These are phyloP conservation scores for Globisporangium spinosum DNA, from an alignment of 352 stramenopile species.

Conservation along the genomic window DNA sequence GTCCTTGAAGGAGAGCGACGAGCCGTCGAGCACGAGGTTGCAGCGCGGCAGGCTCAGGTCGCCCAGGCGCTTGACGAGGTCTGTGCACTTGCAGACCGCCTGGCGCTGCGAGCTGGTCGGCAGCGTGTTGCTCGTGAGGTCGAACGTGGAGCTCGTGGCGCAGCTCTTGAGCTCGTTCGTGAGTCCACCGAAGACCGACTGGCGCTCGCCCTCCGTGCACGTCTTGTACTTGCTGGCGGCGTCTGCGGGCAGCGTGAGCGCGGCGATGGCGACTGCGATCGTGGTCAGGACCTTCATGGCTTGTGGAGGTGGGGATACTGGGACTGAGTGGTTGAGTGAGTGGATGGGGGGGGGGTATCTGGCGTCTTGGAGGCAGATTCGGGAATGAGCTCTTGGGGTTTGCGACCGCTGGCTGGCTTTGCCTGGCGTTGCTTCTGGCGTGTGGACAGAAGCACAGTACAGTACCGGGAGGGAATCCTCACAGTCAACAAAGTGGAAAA, in stretches of 20 bases:
- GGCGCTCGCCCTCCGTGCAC: conserved; percentile 15
- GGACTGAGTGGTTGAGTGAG: neutral
- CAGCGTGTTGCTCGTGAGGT: conserved; percentile 24
- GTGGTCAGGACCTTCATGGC: conserved; percentile 8
- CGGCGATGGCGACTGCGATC: neutral
- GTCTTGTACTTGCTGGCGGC: conserved; percentile 14
- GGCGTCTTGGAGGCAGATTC: conserved; percentile 8
- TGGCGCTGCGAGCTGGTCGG: conserved; percentile 24
- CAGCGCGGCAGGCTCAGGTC: conserved; percentile 27
- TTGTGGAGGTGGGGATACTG: neutral
- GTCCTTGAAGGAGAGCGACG: conserved; percentile 25
- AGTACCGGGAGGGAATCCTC: neutral
- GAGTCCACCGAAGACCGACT: conserved; percentile 17
- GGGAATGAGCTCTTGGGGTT: conserved; percentile 1
- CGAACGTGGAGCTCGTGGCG: conserved; percentile 18
- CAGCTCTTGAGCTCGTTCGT: conserved; percentile 25
- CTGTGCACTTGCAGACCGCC: conserved; percentile 29
- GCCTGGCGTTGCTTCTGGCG: neutral
- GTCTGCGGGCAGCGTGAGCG: conserved; percentile 6
- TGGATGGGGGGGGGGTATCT: neutral
- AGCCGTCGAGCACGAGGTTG: conserved; percentile 28
- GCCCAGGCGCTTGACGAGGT: conserved; percentile 25
- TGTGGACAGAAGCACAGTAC: neutral
- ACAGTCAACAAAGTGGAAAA: neutral
- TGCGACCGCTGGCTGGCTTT: no score